Evolutionary conservation across 371 early-diverging fungal species (phyloP).

Genomic region (Sporodiniella umbellata): DNA sequence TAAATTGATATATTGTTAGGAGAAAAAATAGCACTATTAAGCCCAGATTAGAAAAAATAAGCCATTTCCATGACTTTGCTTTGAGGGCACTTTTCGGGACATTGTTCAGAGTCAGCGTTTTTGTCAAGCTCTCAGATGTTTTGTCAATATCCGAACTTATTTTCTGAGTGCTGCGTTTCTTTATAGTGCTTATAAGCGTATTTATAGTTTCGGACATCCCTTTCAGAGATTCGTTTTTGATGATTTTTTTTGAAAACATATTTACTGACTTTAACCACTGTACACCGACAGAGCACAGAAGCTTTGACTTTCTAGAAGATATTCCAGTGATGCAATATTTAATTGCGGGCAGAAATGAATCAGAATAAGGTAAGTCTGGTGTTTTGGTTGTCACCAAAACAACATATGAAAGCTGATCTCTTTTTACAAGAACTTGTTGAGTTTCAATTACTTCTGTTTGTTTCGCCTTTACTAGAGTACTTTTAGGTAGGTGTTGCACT

Average conservation of each 20-base stretch:
- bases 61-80: background rate
- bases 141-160: background rate
- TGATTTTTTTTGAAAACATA: slow-evolving; percentile 51
- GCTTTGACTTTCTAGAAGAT: slow-evolving; percentile 25
- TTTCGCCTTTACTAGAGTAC: slow-evolving; percentile 40
- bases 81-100: background rate
- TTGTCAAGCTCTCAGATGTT: background rate
- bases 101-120: background rate
- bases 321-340: slow-evolving; percentile 53
- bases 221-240: slow-evolving; percentile 36
- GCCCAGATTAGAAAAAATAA: background rate
- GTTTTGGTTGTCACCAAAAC: slow-evolving; percentile 38
- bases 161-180: background rate
- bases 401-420: slow-evolving; percentile 33
- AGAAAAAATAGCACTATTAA: slow-evolving; percentile 1
- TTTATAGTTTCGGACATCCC: slow-evolving; percentile 35
- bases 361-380: slow-evolving; percentile 51
- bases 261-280: slow-evolving; percentile 44
- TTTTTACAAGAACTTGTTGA: slow-evolving; percentile 38
- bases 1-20: slow-evolving; percentile 9
- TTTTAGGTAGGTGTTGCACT: background rate
- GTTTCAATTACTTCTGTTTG: slow-evolving; percentile 55
- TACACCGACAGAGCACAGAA: slow-evolving; percentile 48
- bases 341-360: slow-evolving; percentile 51
- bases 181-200: background rate